Evolutionary conservation across 768 basidiomycete species (phyloP), one percentile per base, ranked within the genome.

Genomic region (Boletus barrowsii): DNA sequence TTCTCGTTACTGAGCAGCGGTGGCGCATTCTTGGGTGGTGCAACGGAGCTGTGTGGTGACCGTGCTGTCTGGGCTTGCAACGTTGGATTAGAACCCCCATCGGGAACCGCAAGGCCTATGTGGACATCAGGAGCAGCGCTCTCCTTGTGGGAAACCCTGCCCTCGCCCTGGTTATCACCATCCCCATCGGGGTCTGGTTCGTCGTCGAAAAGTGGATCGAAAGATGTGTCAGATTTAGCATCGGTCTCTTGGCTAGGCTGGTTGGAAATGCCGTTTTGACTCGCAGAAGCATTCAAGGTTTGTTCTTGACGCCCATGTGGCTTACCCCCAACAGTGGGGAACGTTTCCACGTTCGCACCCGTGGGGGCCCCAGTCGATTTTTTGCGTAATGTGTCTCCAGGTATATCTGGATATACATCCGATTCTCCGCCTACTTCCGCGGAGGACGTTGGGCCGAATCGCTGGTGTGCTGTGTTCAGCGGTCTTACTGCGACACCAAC

Each of bases 131-230:
- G 39, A 50, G 32, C 32, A 26, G 42, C 48, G 8, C 44, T 55
- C 26, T 61, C 61, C 49, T 60, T 61, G 47, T 64, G 55, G 24
- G 53, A 52, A 54, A 10, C 37, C 45, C 49, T 58, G 42, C 36
- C 44, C 54, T 60, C 62, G 17, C 62, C 53, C 30, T 50, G 54
- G 29, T 50, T 51, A 46, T 73, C 71, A 11, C 67, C 68, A 53
- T 79, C 76, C n/a, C 75, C 81, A 47, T 81, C 82, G 2, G 76
- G 81, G 48, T 87, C 87, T 11, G 81, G 82, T 63, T 89, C 92
- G 53, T 90, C 91, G 64, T 93, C 93, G 66, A 97, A 98, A 18
- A 98, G 75, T 29, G 94, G 90, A 64, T 95, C 93, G 65, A 83
- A 91, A 0, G 90, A 91, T 7, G 81, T 81, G 54, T 93, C 88